Conservation (phyloP, 108 stramenopile species). For the Cyclotella baltica region DNA sequence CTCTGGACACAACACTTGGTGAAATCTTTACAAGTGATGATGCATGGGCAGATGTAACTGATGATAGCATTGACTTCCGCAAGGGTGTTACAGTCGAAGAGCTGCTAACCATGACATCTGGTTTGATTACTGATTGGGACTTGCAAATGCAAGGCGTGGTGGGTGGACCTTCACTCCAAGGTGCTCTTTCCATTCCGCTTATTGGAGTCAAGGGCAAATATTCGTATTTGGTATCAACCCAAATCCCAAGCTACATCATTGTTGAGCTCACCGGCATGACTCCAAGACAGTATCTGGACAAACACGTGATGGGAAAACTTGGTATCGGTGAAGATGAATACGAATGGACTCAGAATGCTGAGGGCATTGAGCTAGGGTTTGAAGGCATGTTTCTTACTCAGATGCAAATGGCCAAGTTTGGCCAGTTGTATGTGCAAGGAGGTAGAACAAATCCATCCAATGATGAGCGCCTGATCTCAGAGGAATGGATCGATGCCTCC, state of each 20-base stretch:
- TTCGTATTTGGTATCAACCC: background rate
- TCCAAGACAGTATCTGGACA: background rate
- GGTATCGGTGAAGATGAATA: constrained; percentile 23
- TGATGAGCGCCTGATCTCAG: too few relatives aligned
- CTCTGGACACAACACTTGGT: constrained; percentile 22
- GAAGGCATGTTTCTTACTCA: constrained; percentile 7
- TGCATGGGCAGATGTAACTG: constrained; percentile 27
- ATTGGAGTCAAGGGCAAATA: background rate
- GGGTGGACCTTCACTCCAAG: background rate
- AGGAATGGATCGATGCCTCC: too few relatives aligned
- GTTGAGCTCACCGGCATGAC: background rate
- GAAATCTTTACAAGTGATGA: constrained; percentile 13
- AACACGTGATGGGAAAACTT: constrained; percentile 1
- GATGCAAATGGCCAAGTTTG: constrained; percentile 27
- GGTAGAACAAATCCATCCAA: too few relatives aligned
- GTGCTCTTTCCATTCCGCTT: background rate
- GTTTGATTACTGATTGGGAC: background rate
- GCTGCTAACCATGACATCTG: constrained; percentile 34
- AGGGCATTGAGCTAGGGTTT: constrained; percentile 22
- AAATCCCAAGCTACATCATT: background rate
- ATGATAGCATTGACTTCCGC: background rate
- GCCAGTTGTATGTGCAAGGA: constrained; percentile 20
- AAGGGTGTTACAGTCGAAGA: constrained; percentile 23
- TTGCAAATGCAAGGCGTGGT: background rate
- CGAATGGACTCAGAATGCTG: constrained; percentile 13